These are phyloP conservation scores for Plectosphaerella cucumerina DNA, from an alignment of 2,329 filamentous ascomycete genomes.

Conservation along the genomic window DNA sequence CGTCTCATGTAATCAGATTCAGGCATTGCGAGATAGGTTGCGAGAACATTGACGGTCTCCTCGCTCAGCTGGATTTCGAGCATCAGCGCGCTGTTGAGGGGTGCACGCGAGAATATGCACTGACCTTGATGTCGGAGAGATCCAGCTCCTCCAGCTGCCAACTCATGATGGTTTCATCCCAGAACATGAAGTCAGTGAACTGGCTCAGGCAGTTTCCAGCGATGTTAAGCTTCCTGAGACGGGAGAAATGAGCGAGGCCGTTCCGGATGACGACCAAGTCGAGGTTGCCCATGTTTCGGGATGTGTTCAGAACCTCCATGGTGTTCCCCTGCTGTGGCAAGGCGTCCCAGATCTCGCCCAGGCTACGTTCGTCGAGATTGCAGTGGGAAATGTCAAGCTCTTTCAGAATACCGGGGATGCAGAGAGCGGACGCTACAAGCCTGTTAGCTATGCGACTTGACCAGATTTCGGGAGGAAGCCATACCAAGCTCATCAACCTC, in stretches of 20 bases:
- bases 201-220: slow-evolving; percentile 45
- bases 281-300: slow-evolving; percentile 47
- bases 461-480: slow-evolving; percentile 3
- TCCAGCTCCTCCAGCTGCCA: slow-evolving; percentile 51
- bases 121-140: slow-evolving; percentile 49
- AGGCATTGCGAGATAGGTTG: slow-evolving; percentile 37
- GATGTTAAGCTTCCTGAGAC: slow-evolving; percentile 45
- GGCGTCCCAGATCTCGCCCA: slow-evolving; percentile 43
- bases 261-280: slow-evolving; percentile 41
- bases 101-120: slow-evolving; percentile 7
- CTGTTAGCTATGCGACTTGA: background rate
- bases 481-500: slow-evolving; percentile 48
- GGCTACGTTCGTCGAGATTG: slow-evolving; percentile 42
- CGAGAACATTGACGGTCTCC: slow-evolving; percentile 41
- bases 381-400: slow-evolving; percentile 48
- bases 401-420: slow-evolving; percentile 28
- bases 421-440: slow-evolving; percentile 20
- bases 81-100: background rate
- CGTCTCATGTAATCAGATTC: slow-evolving; percentile 36
- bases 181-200: slow-evolving; percentile 40
- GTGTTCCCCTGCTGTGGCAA: slow-evolving; percentile 39
- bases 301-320: slow-evolving; percentile 46
- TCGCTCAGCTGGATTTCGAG: slow-evolving; percentile 36
- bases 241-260: slow-evolving; percentile 36
- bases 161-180: slow-evolving; percentile 34